Evolutionary conservation across 176 grass and related monocot genomes (phyloP).

Genomic region (Ampelocalamus luodianensis): DNA sequence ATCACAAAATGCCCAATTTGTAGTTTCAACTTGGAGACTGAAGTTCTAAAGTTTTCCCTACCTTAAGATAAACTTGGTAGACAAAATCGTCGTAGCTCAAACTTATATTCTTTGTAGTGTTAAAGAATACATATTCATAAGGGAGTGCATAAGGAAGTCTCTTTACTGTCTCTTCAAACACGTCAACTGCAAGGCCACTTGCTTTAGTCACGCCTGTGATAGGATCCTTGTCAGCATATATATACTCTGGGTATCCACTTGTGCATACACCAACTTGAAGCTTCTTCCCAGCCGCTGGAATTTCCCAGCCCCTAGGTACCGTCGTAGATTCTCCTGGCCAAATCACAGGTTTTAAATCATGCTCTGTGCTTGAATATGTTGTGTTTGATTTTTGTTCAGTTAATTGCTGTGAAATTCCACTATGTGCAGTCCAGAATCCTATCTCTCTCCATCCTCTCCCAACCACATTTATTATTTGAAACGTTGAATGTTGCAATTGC

Average conservation of each 20-base stretch:
- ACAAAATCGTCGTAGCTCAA: conserved; percentile 48
- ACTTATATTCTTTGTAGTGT: not conserved
- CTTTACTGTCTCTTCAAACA: conserved; percentile 47
- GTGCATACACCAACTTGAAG: conserved; percentile 49
- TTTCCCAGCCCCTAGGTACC: conserved; percentile 54
- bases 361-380: not conserved
- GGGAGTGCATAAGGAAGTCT: conserved; percentile 40
- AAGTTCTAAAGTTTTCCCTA: conserved; percentile 17
- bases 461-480: conserved; percentile 68
- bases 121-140: not conserved
- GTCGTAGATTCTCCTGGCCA: conserved; percentile 51
- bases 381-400: not conserved
- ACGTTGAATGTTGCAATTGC: conserved; percentile 28
- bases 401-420: conserved; percentile 35
- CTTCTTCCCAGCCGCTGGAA: conserved; percentile 16
- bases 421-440: conserved; percentile 53
- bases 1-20: too few relatives aligned
- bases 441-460: conserved; percentile 28
- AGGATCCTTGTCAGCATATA: conserved; percentile 22
- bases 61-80: conserved; percentile 54
- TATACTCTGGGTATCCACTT: conserved; percentile 24
- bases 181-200: conserved; percentile 26
- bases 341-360: conserved; percentile 32
- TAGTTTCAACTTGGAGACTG: too few relatives aligned
- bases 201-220: not conserved